phyloP scores from a whole-genome alignment of 139 green algal genomes.

The Asterochloris erici region DNA sequence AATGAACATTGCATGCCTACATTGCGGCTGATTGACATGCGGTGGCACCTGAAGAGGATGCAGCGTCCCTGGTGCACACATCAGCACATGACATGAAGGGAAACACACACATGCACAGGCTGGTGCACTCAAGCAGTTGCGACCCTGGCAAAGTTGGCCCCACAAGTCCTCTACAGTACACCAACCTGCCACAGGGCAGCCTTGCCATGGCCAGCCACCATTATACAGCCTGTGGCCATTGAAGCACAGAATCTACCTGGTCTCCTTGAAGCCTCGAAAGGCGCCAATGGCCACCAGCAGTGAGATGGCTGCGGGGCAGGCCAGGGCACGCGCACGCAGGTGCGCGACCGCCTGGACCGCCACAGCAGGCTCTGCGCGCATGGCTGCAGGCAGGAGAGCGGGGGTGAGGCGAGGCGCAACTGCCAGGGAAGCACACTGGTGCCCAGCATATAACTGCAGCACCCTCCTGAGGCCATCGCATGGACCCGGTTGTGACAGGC shows the following conservation, averaged over 20 bases:
- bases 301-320: conserved; percentile 40
- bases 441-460: neutral
- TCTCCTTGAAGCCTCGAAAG: conserved; percentile 61
- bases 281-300: conserved; percentile 51
- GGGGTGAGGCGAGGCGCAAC: neutral
- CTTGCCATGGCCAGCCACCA: too few relatives aligned
- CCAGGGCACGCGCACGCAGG: conserved; percentile 38
- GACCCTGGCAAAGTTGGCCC: too few relatives aligned
- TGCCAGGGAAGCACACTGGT: neutral
- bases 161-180: too few relatives aligned
- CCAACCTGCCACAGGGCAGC: too few relatives aligned
- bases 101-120: too few relatives aligned
- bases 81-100: too few relatives aligned
- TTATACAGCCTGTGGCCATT: too few relatives aligned
- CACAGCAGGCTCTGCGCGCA: conserved; percentile 30
- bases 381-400: conserved; percentile 8
- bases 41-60: too few relatives aligned
- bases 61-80: too few relatives aligned
- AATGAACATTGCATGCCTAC: too few relatives aligned
- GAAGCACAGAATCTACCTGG: conserved; percentile 14
- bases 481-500: neutral
- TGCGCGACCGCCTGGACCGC: conserved; percentile 40
- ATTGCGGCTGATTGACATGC: too few relatives aligned
- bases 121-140: too few relatives aligned
- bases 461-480: neutral